These are phyloP conservation scores for Verticillium klebahnii DNA, from an alignment of 2,329 filamentous ascomycete species.

Conservation along the genomic window DNA sequence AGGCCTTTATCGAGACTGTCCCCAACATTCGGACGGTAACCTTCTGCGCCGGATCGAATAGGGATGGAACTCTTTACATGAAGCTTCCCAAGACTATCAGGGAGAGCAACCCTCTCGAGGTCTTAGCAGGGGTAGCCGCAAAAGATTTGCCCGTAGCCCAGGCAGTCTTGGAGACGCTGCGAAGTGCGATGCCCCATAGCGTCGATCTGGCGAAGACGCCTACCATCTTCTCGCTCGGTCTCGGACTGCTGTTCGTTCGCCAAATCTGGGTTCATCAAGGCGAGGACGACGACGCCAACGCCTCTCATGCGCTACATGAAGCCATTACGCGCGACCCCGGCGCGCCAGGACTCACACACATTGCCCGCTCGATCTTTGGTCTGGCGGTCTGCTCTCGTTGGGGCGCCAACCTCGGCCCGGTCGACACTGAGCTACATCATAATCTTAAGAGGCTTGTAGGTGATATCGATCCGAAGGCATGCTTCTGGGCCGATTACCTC, in stretches of 20 bases:
- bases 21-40: constrained; percentile 68
- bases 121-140: constrained; percentile 21
- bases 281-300: constrained; percentile 46
- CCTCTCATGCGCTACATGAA: constrained; percentile 66
- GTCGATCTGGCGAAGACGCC: constrained; percentile 29
- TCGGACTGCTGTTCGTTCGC: constrained; percentile 39
- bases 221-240: constrained; percentile 36
- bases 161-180: constrained; percentile 31
- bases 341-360: constrained; percentile 69
- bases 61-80: constrained; percentile 77
- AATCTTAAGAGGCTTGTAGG: constrained; percentile 38
- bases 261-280: constrained; percentile 50
- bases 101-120: constrained; percentile 58
- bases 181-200: constrained; percentile 35
- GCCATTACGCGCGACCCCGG: constrained; percentile 65
- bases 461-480: constrained; percentile 28
- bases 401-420: constrained; percentile 54
- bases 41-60: constrained; percentile 84
- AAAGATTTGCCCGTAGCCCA: constrained; percentile 21
- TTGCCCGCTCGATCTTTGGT: constrained; percentile 65
- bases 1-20: constrained; percentile 64
- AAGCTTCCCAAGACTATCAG: constrained; percentile 56
- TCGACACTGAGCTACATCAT: constrained; percentile 38
- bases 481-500: constrained; percentile 51
- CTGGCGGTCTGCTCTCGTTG: constrained; percentile 71